Conservation (phyloP, 228 moss, liverwort and hornwort genomes). For the Sphagnum fallax region DNA sequence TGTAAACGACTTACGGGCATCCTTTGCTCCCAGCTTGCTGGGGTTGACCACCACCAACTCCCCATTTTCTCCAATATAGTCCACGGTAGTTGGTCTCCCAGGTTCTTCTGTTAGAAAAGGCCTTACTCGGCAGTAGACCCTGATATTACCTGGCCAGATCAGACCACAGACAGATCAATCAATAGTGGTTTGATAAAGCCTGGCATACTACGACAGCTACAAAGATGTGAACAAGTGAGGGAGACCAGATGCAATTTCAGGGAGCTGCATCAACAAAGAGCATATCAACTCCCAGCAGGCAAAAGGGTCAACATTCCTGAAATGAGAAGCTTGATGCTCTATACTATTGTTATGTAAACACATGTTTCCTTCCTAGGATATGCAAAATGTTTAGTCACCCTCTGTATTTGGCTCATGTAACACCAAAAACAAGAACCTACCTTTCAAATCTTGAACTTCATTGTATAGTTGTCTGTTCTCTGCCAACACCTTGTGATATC, state of each 20-base stretch:
- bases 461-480: slow-evolving; percentile 93
- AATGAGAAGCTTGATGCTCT: no score
- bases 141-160: slow-evolving; percentile 55
- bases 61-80: slow-evolving; percentile 82
- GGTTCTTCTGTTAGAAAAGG: slow-evolving; percentile 55
- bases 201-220: background rate
- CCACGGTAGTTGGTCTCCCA: slow-evolving; percentile 51
- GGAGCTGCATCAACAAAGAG: no score
- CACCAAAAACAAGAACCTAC: slow-evolving; percentile 12
- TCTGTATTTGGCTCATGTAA: no score
- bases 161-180: background rate
- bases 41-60: slow-evolving; percentile 75
- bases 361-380: no score
- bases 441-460: slow-evolving; percentile 92
- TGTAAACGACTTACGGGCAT: slow-evolving; percentile 68
- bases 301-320: no score
- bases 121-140: slow-evolving; percentile 89
- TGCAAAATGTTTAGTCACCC: no score
- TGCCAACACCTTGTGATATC: slow-evolving; percentile 69
- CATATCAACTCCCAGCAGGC: no score
- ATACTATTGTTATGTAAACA: no score
- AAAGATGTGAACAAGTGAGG: no score
- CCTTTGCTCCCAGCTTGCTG: slow-evolving; percentile 65
- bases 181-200: background rate
- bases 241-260: no score